These are phyloP conservation scores for Fusarium irregulare DNA, from an alignment of 2,329 filamentous ascomycete species.

Conservation along the genomic window DNA sequence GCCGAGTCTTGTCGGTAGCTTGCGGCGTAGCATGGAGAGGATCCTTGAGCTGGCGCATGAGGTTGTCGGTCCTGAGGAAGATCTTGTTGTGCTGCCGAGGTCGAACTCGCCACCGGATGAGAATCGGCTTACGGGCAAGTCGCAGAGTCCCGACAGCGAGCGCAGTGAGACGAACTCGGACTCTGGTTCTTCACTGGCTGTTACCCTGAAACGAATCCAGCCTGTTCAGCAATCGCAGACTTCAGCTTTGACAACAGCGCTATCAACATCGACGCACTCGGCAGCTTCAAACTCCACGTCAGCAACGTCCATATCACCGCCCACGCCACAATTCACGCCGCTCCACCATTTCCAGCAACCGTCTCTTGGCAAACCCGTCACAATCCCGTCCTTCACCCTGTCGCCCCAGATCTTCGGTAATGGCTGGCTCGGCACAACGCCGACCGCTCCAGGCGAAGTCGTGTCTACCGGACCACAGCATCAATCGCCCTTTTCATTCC, in stretches of 20 bases:
- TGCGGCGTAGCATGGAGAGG: slow-evolving; percentile 37
- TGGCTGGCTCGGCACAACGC: slow-evolving; percentile 38
- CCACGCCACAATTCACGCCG: slow-evolving; percentile 5
- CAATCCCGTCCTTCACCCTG: slow-evolving; percentile 16
- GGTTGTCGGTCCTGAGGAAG: slow-evolving; percentile 43
- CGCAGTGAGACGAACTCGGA: slow-evolving; percentile 21
- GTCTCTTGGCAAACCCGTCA: slow-evolving; percentile 8
- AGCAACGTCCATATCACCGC: slow-evolving; percentile 1
- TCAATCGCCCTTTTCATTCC: slow-evolving; percentile 39
- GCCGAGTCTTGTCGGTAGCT: slow-evolving; percentile 32
- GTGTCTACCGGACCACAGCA: background rate
- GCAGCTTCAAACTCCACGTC: background rate
- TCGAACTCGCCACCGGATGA: slow-evolving; percentile 8
- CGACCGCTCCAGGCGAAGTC: slow-evolving; percentile 19
- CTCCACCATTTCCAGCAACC: slow-evolving; percentile 14
- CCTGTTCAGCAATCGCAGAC: slow-evolving; percentile 1
- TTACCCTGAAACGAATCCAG: slow-evolving; percentile 9
- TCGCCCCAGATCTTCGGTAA: slow-evolving; percentile 43
- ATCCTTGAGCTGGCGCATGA: slow-evolving; percentile 43
- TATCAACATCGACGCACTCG: background rate
- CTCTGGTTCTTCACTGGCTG: slow-evolving; percentile 10
- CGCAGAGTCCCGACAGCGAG: slow-evolving; percentile 17
- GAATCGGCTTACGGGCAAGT: background rate
- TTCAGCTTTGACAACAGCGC: background rate
- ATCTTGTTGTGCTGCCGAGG: slow-evolving; percentile 24